These are phyloP conservation scores for Boletus reticulatus DNA, from an alignment of 768 basidiomycete species.

Conservation along the genomic window DNA sequence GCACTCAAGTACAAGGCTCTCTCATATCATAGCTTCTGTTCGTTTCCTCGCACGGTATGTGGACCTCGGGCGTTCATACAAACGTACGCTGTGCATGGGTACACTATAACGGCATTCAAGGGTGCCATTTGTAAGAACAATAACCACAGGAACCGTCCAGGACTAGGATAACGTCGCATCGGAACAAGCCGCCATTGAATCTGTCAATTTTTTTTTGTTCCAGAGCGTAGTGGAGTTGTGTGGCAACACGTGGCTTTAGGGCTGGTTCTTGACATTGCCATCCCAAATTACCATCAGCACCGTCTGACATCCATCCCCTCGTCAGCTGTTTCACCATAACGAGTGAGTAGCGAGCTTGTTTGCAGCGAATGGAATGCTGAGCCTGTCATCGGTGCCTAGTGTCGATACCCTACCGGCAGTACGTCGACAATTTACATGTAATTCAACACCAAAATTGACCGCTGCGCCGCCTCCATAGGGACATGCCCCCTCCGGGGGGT, in stretches of 20 bases:
- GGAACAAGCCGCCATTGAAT: constrained; percentile 1
- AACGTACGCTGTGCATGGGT: neutral
- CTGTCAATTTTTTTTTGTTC: neutral
- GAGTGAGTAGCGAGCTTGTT: constrained; percentile 19
- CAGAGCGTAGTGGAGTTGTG: constrained; percentile 7
- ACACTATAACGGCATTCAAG: constrained; percentile 20
- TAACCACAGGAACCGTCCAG: constrained; percentile 22
- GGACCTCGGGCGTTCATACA: neutral
- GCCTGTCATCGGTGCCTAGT: constrained; percentile 7
- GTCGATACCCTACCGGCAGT: constrained; percentile 31
- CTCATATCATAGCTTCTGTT: neutral
- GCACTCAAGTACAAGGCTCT: too few species aligned
- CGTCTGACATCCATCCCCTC: neutral
- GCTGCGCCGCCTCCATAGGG: constrained; percentile 48
- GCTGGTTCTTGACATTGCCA: constrained; percentile 17
- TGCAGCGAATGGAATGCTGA: neutral
- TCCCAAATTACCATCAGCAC: constrained; percentile 1
- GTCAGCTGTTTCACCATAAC: constrained; percentile 1
- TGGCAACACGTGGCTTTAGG: constrained; percentile 25
- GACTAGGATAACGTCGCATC: neutral
- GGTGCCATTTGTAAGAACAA: neutral
- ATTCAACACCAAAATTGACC: constrained; percentile 6
- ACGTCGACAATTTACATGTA: constrained; percentile 12
- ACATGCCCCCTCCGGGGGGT: constrained; percentile 93
- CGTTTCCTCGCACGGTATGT: constrained; percentile 9